Percentiles rank a stretch among this genome's conserved stretches.
These are phyloP conservation scores for Aurantiochytrium sp. DNA, from an alignment of 108 stramenopile species.

Conservation along the genomic window DNA sequence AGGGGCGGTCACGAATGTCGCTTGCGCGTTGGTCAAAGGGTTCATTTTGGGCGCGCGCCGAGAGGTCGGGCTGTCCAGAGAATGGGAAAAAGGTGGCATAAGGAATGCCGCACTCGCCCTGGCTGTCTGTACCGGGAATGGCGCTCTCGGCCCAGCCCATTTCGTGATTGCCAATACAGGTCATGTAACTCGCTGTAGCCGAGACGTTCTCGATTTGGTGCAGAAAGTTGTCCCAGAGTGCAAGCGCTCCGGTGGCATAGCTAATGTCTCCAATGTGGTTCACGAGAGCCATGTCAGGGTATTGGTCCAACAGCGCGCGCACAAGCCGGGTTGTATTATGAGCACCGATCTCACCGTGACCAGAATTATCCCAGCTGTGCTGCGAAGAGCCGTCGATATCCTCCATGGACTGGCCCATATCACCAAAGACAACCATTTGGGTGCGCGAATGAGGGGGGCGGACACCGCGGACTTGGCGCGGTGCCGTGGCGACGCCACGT, in stretches of 20 bases:
- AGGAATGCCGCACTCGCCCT: background rate
- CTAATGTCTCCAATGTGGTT: slow-evolving; percentile 59
- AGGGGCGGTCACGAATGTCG: background rate
- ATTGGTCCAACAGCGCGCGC: background rate
- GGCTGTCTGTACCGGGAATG: background rate
- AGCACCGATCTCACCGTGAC: background rate
- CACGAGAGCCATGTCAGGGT: background rate
- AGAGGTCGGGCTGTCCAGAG: background rate
- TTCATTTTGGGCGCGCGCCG: background rate
- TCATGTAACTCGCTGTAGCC: background rate
- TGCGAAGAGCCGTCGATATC: background rate
- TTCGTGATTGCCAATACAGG: slow-evolving; percentile 49
- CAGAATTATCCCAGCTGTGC: background rate
- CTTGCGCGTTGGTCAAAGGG: background rate
- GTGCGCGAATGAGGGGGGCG: background rate
- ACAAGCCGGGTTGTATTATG: background rate
- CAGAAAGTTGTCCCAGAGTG: slow-evolving; percentile 63
- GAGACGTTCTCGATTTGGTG: background rate
- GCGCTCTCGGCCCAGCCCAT: slow-evolving; percentile 37
- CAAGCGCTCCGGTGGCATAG: slow-evolving; percentile 61
- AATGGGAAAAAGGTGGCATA: background rate
- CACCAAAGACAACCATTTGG: background rate
- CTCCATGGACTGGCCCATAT: slow-evolving; percentile 14
- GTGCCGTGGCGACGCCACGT: background rate
- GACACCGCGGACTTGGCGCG: background rate